Base-by-base conservation (phyloP, 108 stramenopile species). In the Cyclotella baltica region DNA sequence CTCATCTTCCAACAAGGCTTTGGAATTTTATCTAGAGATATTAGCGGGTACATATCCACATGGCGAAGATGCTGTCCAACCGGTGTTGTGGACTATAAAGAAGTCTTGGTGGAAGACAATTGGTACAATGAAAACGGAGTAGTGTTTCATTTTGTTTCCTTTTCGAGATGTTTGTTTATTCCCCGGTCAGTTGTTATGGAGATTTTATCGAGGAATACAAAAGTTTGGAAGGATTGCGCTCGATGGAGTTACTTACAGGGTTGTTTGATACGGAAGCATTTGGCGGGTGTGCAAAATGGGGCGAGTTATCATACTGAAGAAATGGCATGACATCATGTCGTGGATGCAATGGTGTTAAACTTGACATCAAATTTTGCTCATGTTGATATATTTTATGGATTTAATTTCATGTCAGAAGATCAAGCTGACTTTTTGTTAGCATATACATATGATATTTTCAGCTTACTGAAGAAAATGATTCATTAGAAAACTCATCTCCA, bases 51-150 rank as follows among this genome's bases (percentile, higher is more conserved):
- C 20, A 28, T n/a, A 0, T 25, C 46, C n/a, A 25, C 36, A 29
- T 61, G 59, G 30, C 9, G 37, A 46, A 46, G 71, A 23, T 55
- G 59, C 46, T 72, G 29, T 47, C 13, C 23, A 1, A 57, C 37
- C 1, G 2, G 43, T 19, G 4, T 18, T 0, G 37, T 46, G 8
- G 38, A 61, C 5, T 53, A 37, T 15, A 70, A 40, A 36, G 69
- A 77, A 33, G 70, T 70, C 10, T 66, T 71, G 69, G 69, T 71
- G 1, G 76, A 77, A 8, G 68, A 58, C 19, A 43, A 72, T 61
- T 72, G 30, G 30, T 30, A 48, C 43, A 61, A 72, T 9, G 46
- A 33, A 22, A 59, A 46, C 13, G 11, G 36, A 2, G 19, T 72
- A 31, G 20, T 50, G 23, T 61, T 71, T 35, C 31, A 27, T 27